A percentile compares a stretch with the other conserved stretches of the same genome.
phyloP scores from a whole-genome alignment of 306 rosid species.

The Datisca glomerata region DNA sequence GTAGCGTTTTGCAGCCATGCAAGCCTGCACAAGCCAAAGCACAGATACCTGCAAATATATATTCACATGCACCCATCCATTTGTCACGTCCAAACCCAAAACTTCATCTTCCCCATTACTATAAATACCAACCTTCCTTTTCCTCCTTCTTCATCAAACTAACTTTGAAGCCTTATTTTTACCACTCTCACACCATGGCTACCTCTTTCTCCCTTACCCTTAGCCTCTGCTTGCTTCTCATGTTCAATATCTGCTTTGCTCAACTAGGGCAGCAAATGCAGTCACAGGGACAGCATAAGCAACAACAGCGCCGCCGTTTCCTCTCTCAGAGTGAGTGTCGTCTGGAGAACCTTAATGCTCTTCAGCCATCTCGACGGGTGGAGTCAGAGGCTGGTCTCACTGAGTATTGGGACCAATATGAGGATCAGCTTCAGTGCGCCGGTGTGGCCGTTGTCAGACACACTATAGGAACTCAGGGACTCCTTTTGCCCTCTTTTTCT shows the following conservation, averaged over 20 bases:
- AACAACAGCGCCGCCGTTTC: neutral
- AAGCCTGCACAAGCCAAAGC: neutral
- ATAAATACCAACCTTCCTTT: constrained; percentile 10
- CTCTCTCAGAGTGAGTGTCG: constrained; percentile 8
- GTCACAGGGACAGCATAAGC: neutral
- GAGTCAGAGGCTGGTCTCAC: constrained; percentile 22
- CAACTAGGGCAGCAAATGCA: constrained; percentile 3
- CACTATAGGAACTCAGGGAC: constrained; percentile 11
- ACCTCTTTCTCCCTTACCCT: constrained; percentile 7
- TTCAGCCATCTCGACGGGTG: constrained; percentile 3
- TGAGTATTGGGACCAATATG: constrained; percentile 15
- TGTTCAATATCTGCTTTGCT: constrained; percentile 14
- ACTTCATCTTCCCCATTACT: neutral
- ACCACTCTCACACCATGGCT: constrained; percentile 4
- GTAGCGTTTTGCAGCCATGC: constrained; percentile 9
- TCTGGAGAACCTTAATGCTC: constrained; percentile 13
- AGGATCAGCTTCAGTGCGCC: constrained; percentile 15
- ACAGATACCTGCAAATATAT: neutral
- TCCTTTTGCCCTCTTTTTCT: constrained; percentile 15
- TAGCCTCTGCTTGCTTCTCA: constrained; percentile 6
- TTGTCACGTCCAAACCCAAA: constrained; percentile 7
- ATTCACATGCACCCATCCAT: constrained; percentile 2
- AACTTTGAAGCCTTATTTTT: too few species aligned
- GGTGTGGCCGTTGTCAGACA: constrained; percentile 17
- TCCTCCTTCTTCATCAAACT: too few species aligned